These are phyloP conservation scores for Ogataea philodendri DNA, from an alignment of 805 yeast species.

Conservation along the genomic window DNA sequence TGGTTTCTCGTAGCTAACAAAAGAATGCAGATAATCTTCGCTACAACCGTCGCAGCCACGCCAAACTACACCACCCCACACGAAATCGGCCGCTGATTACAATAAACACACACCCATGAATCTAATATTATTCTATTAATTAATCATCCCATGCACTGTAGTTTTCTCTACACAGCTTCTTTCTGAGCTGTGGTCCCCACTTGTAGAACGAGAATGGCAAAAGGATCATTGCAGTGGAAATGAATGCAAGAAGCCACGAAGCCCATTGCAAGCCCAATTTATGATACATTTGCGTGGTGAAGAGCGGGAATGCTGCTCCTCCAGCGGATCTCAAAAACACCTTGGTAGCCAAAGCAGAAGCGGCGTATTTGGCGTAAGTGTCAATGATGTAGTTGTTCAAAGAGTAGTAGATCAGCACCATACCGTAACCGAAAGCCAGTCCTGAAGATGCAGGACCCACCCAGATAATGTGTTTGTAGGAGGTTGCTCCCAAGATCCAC, in stretches of 20 bases:
- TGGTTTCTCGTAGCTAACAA: conserved; percentile 1
- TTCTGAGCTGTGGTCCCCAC: conserved; percentile 64
- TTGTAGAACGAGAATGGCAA: conserved; percentile 71
- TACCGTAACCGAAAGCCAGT: conserved; percentile 58
- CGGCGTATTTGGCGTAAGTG: conserved; percentile 79
- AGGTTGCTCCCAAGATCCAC: conserved; percentile 79
- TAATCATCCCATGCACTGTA: conserved; percentile 38
- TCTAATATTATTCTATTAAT: conserved; percentile 1
- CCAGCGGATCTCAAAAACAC: conserved; percentile 79
- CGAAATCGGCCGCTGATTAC: not conserved
- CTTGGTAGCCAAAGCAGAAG: conserved; percentile 78
- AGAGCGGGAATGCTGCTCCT: conserved; percentile 84
- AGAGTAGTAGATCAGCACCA: conserved; percentile 58
- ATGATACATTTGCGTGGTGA: conserved; percentile 78
- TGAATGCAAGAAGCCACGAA: conserved; percentile 71
- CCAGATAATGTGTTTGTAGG: conserved; percentile 64
- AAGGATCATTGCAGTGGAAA: conserved; percentile 70
- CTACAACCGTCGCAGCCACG: not conserved
- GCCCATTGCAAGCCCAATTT: conserved; percentile 79
- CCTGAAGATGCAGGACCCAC: conserved; percentile 63
- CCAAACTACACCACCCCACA: not conserved
- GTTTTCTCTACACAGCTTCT: conserved; percentile 64
- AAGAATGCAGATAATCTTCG: not conserved
- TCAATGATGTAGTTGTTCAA: conserved; percentile 83
- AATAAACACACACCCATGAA: conserved; percentile 3